A percentile compares a stretch with the other conserved stretches of the same genome.
Evolutionary conservation across 2,329 filamentous ascomycete species (phyloP).

Genomic region (Cercospora sesami): DNA sequence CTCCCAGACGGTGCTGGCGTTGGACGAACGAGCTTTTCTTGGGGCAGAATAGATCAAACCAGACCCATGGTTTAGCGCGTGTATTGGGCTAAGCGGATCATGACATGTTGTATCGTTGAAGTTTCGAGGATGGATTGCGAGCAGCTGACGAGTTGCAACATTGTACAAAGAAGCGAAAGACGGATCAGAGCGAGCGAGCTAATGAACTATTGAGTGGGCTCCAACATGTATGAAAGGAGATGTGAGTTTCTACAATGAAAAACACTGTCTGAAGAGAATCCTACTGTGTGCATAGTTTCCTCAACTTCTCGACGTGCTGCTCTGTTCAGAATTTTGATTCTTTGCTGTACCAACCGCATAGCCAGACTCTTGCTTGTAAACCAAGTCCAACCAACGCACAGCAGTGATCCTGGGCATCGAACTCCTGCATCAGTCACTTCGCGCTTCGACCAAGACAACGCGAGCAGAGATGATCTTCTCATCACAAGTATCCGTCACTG

Average conservation of each 20-base stretch:
- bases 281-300: not conserved
- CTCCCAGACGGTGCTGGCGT: slow-evolving; percentile 7
- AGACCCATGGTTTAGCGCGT: not conserved
- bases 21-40: not conserved
- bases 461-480: not conserved
- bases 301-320: not conserved
- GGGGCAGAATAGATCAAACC: not conserved
- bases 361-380: not conserved
- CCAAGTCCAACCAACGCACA: not conserved
- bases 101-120: slow-evolving; percentile 8
- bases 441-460: not conserved
- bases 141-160: not conserved
- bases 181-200: not conserved
- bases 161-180: not conserved
- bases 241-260: not conserved
- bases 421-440: not conserved
- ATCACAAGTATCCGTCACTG: not conserved
- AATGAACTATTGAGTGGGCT: not conserved
- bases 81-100: slow-evolving; percentile 4
- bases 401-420: not conserved
- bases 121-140: slow-evolving; percentile 1
- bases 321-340: not conserved
- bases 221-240: not conserved
- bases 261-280: not conserved
- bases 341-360: not conserved